Conservation (phyloP, 768 basidiomycete genomes). For the Phlebiopsis flavidoalba region DNA sequence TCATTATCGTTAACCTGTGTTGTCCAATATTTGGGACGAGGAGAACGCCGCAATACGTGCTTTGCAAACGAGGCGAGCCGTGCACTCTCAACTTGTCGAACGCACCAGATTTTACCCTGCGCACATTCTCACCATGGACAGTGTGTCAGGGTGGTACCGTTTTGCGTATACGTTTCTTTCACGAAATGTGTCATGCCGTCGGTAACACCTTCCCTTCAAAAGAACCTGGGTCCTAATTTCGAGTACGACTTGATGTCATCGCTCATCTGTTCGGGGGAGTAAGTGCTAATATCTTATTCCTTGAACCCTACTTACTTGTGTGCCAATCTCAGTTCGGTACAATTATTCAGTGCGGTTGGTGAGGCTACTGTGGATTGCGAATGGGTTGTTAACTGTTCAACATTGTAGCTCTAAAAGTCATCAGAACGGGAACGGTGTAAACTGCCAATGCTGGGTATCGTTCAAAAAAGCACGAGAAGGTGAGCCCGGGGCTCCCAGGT, state of each 20-base stretch:
- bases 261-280: not conserved
- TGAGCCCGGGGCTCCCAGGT: too few relatives aligned
- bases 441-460: not conserved
- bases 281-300: too few relatives aligned
- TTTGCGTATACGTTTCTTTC: too few relatives aligned
- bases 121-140: slow-evolving; percentile 5
- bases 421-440: not conserved
- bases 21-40: slow-evolving; percentile 7
- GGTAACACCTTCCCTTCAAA: too few relatives aligned
- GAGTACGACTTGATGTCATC: too few relatives aligned
- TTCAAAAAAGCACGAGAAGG: not conserved
- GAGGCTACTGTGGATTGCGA: too few relatives aligned
- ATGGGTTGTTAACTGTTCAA: too few relatives aligned
- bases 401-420: not conserved
- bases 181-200: too few relatives aligned
- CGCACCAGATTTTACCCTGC: not conserved
- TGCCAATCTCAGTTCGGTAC: too few relatives aligned
- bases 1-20: not conserved
- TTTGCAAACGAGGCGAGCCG: not conserved
- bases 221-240: not conserved
- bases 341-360: too few relatives aligned
- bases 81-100: not conserved
- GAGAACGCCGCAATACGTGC: not conserved
- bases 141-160: too few relatives aligned
- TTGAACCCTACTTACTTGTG: too few relatives aligned